phyloP scores from a whole-genome alignment of 768 basidiomycete genomes.

The Suillus weaverae region DNA sequence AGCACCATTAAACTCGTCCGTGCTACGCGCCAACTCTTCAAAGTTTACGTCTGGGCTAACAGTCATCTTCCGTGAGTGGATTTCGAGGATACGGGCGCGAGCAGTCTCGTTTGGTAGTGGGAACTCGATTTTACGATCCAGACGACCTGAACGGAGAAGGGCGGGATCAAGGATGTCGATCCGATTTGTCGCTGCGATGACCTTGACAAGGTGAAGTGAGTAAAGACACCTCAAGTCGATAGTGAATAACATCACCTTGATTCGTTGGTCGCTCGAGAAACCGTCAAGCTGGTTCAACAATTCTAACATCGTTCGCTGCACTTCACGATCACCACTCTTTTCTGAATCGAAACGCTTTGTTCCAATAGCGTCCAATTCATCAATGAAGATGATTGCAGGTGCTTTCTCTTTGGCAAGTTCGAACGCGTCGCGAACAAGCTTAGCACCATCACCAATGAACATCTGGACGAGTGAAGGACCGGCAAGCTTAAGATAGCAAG shows the following conservation, averaged over 20 bases:
- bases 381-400: constrained; percentile 98
- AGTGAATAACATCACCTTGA: constrained; percentile 64
- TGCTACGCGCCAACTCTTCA: constrained; percentile 93
- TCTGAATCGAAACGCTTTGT: constrained; percentile 99
- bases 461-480: constrained; percentile 98
- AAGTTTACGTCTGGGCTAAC: constrained; percentile 88
- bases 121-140: constrained; percentile 99
- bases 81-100: constrained; percentile 94
- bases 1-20: constrained; percentile 98
- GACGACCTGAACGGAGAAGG: constrained; percentile 94
- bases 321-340: constrained; percentile 98
- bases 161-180: constrained; percentile 99
- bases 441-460: constrained; percentile 99
- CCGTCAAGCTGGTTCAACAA: constrained; percentile 97
- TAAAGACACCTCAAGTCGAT: constrained; percentile 7
- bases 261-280: constrained; percentile 94
- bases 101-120: constrained; percentile 95
- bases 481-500: constrained; percentile 96
- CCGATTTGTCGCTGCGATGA: constrained; percentile 97
- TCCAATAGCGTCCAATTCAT: constrained; percentile 97
- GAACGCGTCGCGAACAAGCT: constrained; percentile 97
- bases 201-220: constrained; percentile 46
- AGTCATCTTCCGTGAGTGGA: constrained; percentile 96
- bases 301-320: constrained; percentile 99
- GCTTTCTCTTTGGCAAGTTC: constrained; percentile 98